phyloP scores from a whole-genome alignment of 768 basidiomycete genomes.

The Lentinula detonsa region DNA sequence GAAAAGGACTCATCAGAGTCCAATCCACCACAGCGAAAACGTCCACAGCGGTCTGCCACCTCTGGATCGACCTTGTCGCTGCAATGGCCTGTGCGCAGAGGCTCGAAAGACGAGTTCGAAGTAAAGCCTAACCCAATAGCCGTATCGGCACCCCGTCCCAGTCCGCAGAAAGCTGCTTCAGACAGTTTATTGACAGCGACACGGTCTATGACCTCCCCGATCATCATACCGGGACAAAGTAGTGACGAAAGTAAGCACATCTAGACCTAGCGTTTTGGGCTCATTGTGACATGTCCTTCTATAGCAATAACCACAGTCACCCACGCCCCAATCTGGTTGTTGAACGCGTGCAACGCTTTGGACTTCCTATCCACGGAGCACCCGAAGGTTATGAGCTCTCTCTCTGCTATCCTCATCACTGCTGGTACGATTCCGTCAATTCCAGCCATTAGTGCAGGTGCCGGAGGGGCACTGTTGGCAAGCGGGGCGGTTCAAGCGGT shows the following conservation, averaged over 20 bases:
- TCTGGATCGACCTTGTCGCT: constrained; percentile 18
- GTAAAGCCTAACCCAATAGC: neutral
- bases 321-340: constrained; percentile 68
- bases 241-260: constrained; percentile 18
- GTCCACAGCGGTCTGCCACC: constrained; percentile 20
- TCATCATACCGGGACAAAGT: constrained; percentile 6
- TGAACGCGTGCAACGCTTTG: constrained; percentile 72
- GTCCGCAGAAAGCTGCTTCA: constrained; percentile 26
- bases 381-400: constrained; percentile 66
- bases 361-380: constrained; percentile 72
- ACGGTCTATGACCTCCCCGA: constrained; percentile 15
- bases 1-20: neutral
- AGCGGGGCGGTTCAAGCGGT: constrained; percentile 72
- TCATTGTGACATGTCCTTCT: constrained; percentile 3
- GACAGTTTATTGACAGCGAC: constrained; percentile 23
- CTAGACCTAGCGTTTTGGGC: neutral
- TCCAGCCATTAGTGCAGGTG: constrained; percentile 62
- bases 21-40: neutral
- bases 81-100: constrained; percentile 21
- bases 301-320: constrained; percentile 35
- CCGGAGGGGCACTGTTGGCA: constrained; percentile 68
- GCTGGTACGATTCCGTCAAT: constrained; percentile 70
- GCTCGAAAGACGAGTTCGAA: constrained; percentile 27
- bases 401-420: constrained; percentile 75
- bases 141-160: constrained; percentile 18